Percentiles rank a stretch among this genome's conserved stretches.
These are phyloP conservation scores for Hemerocallis citrina DNA, from an alignment of 106 monocot genomes.

Conservation along the genomic window DNA sequence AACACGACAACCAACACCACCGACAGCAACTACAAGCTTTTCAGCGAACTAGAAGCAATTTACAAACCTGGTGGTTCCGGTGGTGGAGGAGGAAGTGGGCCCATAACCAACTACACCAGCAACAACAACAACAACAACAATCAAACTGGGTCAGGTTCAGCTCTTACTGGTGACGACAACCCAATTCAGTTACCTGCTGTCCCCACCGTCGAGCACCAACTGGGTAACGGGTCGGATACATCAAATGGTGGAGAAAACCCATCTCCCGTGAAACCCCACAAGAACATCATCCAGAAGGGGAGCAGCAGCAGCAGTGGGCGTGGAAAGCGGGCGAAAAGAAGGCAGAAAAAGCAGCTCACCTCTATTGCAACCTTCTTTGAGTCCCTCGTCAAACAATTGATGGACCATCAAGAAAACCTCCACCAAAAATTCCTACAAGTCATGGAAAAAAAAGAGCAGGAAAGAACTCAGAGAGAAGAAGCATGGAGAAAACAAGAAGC, in stretches of 20 bases:
- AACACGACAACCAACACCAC: not conserved
- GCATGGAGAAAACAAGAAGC: conserved; percentile 70
- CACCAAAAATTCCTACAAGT: conserved; percentile 63
- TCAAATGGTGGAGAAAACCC: conserved; percentile 21
- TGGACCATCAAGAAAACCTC: conserved; percentile 78
- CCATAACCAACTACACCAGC: conserved; percentile 3
- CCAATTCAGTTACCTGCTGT: conserved; percentile 9
- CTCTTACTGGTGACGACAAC: conserved; percentile 87
- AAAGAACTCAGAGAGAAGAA: conserved; percentile 53
- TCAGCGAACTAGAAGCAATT: conserved; percentile 73
- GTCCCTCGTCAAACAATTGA: conserved; percentile 56
- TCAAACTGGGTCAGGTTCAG: conserved; percentile 73
- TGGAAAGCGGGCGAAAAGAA: conserved; percentile 16
- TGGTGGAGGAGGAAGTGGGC: conserved; percentile 17
- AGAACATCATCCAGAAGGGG: conserved; percentile 1
- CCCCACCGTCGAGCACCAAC: not conserved
- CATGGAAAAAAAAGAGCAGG: conserved; percentile 65
- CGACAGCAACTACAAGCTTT: conserved; percentile 49
- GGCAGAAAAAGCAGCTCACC: conserved; percentile 43
- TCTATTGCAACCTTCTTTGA: conserved; percentile 62
- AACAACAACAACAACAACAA: conserved; percentile 8
- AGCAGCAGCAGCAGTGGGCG: not conserved
- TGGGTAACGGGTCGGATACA: conserved; percentile 12
- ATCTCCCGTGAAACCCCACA: not conserved
- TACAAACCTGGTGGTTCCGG: conserved; percentile 44